Percentiles rank a stretch among this genome's conserved stretches.
These are phyloP conservation scores for Leishmania aethiopica DNA, from an alignment of 208 protist species.

Conservation along the genomic window DNA sequence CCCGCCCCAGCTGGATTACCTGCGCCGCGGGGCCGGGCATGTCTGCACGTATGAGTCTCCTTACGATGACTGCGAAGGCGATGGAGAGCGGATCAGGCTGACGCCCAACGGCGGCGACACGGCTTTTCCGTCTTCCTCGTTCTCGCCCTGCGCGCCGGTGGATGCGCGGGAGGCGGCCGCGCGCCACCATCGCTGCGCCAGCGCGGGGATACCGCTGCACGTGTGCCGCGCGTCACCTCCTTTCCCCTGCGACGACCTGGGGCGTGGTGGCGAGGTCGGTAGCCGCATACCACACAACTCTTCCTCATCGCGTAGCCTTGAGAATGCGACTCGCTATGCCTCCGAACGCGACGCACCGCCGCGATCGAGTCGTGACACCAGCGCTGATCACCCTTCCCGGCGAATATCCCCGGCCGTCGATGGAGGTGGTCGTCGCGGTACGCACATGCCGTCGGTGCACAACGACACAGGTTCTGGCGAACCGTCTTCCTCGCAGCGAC, in stretches of 20 bases:
- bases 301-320: slow-evolving; percentile 1
- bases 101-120: neutral
- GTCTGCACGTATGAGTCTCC: neutral
- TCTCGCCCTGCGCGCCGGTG: neutral
- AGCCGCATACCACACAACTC: neutral
- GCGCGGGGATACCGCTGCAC: neutral
- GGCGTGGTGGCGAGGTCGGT: neutral
- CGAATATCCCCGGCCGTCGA: neutral
- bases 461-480: neutral
- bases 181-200: neutral
- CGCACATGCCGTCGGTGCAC: neutral
- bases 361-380: neutral
- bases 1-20: neutral
- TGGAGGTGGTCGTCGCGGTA: neutral
- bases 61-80: neutral
- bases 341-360: neutral
- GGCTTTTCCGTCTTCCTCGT: neutral
- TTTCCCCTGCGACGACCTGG: neutral
- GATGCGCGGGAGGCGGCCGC: neutral
- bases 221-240: neutral
- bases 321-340: neutral
- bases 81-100: neutral
- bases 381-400: neutral
- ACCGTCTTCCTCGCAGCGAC: neutral
- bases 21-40: slow-evolving; percentile 16